Evolutionary conservation across 2,329 filamentous ascomycete species (phyloP), one percentile per base, ranked within the genome.

Genomic region (Clonostachys sp.): DNA sequence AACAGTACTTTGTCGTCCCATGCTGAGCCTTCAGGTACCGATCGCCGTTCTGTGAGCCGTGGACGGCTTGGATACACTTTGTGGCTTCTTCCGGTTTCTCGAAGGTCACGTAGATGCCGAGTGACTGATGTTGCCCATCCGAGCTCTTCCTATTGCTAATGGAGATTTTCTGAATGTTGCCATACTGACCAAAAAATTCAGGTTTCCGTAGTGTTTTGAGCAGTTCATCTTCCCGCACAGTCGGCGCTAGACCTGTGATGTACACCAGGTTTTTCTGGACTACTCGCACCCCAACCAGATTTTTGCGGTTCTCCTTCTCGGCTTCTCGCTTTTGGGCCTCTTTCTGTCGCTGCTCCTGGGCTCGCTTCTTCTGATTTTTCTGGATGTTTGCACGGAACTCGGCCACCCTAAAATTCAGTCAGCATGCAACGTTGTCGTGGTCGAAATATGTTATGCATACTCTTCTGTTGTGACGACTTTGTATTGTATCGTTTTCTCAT

Each of bases 211-310:
- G 74, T 0, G 91, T 96, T 66, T 92, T 89, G 42, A 97, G 78
- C 4, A 99, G 76, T 57, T 92, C 89, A 63, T 97, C 91, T 68
- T 99, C 94, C 53, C 89, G 86, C 51, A 95, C 89, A 34, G 87
- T 91, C 12, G 94, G 94, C 52, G 89, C 95, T 24, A 99, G 77
- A 45, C 94, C 94, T 35, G 95, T 96, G 53, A 99, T 92, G 67
- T 99, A 99, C 54, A 99, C 94, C 42, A 99, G 81, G 63, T 99
- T 99, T 74, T 97, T 97, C 70, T 99, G 94, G 39, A 97, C 90
- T 41, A 99, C 94, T 44, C 94, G 84, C 44, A 99, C 89, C 48
- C 94, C 94, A 46, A 95, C 90, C 30, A 99, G 80, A 62, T 96
- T 96, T 66, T 97, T 97, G 53, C 94, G 87, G 65, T 90, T 96